Percentiles rank a stretch among this genome's conserved stretches.
Evolutionary conservation across 2,329 filamentous ascomycete species (phyloP).

Genomic region (Ceratocystis lukuohia): DNA sequence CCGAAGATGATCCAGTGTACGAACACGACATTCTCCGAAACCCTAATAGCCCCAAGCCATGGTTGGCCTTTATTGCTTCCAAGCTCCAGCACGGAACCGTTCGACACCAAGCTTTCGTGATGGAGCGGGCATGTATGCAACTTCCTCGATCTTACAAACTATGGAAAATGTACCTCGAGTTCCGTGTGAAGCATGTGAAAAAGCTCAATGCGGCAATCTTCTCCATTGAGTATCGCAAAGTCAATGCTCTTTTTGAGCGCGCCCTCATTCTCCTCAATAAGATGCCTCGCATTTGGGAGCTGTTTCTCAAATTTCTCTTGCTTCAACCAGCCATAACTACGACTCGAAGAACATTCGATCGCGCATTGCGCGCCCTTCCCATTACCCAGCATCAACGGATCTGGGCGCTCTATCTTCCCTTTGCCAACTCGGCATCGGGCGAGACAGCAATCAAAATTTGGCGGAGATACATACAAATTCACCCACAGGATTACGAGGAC

Average conservation of each 20-base stretch:
- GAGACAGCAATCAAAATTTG: slow-evolving; percentile 86
- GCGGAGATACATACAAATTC: slow-evolving; percentile 92
- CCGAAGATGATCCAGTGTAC: slow-evolving; percentile 84
- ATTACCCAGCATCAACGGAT: slow-evolving; percentile 92
- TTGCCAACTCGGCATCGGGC: slow-evolving; percentile 81
- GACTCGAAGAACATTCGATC: slow-evolving; percentile 79
- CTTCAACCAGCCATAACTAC: slow-evolving; percentile 83
- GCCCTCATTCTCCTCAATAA: slow-evolving; percentile 91
- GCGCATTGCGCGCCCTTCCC: slow-evolving; percentile 78
- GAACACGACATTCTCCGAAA: slow-evolving; percentile 90
- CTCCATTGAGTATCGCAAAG: slow-evolving; percentile 73
- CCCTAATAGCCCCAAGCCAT: slow-evolving; percentile 75
- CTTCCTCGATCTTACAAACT: slow-evolving; percentile 93
- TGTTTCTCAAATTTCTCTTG: slow-evolving; percentile 84
- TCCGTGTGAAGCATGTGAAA: slow-evolving; percentile 67
- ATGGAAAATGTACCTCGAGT: slow-evolving; percentile 91
- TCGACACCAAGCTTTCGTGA: slow-evolving; percentile 71
- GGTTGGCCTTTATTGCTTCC: slow-evolving; percentile 86
- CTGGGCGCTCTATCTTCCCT: slow-evolving; percentile 82
- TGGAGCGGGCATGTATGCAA: slow-evolving; percentile 82
- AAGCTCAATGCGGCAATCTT: slow-evolving; percentile 73
- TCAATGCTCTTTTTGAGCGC: slow-evolving; percentile 87
- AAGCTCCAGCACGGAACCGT: slow-evolving; percentile 76
- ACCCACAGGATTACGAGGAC: slow-evolving; percentile 88
- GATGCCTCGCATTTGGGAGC: slow-evolving; percentile 97